These are phyloP conservation scores for Porphyrellus cyaneotinctus DNA, from an alignment of 768 basidiomycete genomes.

Conservation along the genomic window DNA sequence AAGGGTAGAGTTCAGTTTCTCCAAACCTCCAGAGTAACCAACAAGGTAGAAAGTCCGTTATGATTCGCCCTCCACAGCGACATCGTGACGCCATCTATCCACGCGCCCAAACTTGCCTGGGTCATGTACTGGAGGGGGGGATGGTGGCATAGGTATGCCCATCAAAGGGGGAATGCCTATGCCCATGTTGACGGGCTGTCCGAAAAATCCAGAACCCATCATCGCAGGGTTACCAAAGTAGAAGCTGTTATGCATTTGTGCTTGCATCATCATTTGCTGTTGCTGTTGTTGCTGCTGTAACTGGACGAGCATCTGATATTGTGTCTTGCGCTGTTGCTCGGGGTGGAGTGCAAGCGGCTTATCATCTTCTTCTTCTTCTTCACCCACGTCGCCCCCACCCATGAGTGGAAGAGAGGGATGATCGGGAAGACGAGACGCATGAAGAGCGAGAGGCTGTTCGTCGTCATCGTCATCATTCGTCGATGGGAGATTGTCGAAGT, in stretches of 20 bases:
- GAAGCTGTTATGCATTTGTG: slow-evolving; percentile 72
- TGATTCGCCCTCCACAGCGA: slow-evolving; percentile 63
- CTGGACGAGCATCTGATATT: slow-evolving; percentile 39
- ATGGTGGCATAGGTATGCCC: slow-evolving; percentile 38
- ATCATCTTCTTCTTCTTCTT: slow-evolving; percentile 77
- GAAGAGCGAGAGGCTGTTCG: slow-evolving; percentile 67
- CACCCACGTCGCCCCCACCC: slow-evolving; percentile 43
- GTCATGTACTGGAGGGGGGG: slow-evolving; percentile 64
- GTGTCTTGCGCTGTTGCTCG: slow-evolving; percentile 74
- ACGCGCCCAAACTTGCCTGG: slow-evolving; percentile 65
- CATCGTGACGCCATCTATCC: slow-evolving; percentile 78
- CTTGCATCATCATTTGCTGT: slow-evolving; percentile 70
- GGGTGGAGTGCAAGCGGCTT: slow-evolving; percentile 69
- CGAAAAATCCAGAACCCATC: slow-evolving; percentile 69
- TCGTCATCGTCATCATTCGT: slow-evolving; percentile 57
- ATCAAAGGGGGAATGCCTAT: slow-evolving; percentile 47
- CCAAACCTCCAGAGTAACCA: slow-evolving; percentile 6
- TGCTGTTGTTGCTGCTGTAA: slow-evolving; percentile 54
- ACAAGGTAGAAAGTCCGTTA: slow-evolving; percentile 16
- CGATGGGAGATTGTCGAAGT: slow-evolving; percentile 35
- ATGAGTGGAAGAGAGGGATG: slow-evolving; percentile 25
- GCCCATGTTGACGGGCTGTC: slow-evolving; percentile 46
- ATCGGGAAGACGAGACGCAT: slow-evolving; percentile 46
- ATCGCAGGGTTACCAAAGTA: slow-evolving; percentile 65
- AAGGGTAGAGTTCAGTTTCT: slow-evolving; percentile 12